phyloP scores from a whole-genome alignment of 805 yeast species.

The Monosporozyma unispora region DNA sequence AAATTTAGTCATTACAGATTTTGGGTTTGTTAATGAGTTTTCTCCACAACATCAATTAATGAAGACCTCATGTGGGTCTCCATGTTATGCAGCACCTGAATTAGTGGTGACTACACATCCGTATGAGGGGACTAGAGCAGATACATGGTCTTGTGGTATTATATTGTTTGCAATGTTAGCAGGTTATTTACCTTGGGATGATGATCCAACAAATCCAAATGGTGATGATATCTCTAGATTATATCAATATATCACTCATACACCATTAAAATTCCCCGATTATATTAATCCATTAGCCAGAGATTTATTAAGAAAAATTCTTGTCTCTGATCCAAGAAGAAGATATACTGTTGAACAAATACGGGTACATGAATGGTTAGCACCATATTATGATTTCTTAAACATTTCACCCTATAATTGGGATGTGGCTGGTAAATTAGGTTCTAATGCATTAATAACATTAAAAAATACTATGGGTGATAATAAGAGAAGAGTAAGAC shows the following conservation, averaged over 20 bases:
- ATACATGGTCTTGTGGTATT: constrained; percentile 95
- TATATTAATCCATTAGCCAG: constrained; percentile 85
- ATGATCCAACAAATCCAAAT: constrained; percentile 93
- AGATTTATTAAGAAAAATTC: constrained; percentile 75
- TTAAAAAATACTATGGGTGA: constrained; percentile 11
- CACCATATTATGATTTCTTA: constrained; percentile 73
- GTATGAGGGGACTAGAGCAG: constrained; percentile 88
- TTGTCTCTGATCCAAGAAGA: constrained; percentile 74
- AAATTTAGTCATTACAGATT: constrained; percentile 80
- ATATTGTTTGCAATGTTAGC: constrained; percentile 94
- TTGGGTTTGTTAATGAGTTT: constrained; percentile 89
- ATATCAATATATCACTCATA: constrained; percentile 83
- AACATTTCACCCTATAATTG: constrained; percentile 83
- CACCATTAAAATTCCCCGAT: constrained; percentile 92
- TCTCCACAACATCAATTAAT: constrained; percentile 55
- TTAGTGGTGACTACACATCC: constrained; percentile 79
- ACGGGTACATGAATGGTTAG: constrained; percentile 78
- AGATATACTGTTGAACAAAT: constrained; percentile 64
- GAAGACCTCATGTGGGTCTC: constrained; percentile 95
- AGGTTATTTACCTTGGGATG: constrained; percentile 95
- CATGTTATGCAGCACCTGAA: constrained; percentile 98
- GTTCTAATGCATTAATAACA: constrained; percentile 30
- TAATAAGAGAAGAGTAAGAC: background rate
- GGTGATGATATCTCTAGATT: constrained; percentile 87
- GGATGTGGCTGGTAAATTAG: constrained; percentile 41